Evolutionary conservation across 2,329 filamentous ascomycete genomes (phyloP).

Genomic region (Coniochaeta sp.): DNA sequence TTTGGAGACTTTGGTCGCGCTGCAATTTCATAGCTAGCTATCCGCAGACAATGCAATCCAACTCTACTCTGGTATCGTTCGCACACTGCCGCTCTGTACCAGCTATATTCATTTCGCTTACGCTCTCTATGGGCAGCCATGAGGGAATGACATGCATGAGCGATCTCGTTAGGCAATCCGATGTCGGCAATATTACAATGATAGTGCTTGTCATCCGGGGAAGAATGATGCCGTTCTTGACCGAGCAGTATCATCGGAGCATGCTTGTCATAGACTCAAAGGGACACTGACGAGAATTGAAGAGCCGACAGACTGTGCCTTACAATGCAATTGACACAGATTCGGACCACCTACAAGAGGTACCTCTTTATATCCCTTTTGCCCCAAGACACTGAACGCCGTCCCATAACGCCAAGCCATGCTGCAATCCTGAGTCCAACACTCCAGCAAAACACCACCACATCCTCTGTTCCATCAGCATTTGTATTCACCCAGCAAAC

Average conservation of each 20-base stretch:
- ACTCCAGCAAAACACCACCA: neutral
- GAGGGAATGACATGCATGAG: neutral
- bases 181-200: too few relatives aligned
- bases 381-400: neutral
- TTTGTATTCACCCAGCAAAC: slow-evolving; percentile 41
- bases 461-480: neutral
- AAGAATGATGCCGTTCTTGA: too few relatives aligned
- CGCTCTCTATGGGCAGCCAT: neutral
- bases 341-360: neutral
- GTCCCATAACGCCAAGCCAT: neutral
- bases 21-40: neutral
- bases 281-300: too few relatives aligned
- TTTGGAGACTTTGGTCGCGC: neutral
- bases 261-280: too few relatives aligned
- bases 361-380: neutral
- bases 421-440: neutral
- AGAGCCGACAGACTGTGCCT: too few relatives aligned
- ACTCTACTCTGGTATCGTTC: neutral
- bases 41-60: neutral
- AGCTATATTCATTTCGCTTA: neutral
- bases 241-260: too few relatives aligned
- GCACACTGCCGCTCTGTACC: neutral
- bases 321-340: neutral
- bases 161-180: neutral
- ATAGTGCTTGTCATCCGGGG: too few relatives aligned